phyloP scores from a whole-genome alignment of 192 early-diverging fungal genomes.

The Dimargaris verticillata region DNA sequence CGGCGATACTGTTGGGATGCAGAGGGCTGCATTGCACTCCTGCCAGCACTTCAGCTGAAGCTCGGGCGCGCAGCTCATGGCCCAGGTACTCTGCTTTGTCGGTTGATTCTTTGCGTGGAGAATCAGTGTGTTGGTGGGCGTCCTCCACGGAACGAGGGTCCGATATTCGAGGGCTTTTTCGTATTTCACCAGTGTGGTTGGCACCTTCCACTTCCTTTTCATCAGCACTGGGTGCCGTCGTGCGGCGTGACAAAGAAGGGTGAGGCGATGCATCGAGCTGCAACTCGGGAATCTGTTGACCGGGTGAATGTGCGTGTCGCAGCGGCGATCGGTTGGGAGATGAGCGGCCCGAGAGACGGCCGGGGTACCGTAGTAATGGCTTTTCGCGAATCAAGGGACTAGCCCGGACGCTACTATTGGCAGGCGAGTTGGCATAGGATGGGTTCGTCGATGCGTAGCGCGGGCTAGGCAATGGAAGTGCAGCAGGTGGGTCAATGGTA shows the following conservation, averaged over 20 bases:
- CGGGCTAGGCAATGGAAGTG: not conserved
- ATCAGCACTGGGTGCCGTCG: not conserved
- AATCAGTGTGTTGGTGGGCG: not conserved
- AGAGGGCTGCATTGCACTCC: not conserved
- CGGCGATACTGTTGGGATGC: not conserved
- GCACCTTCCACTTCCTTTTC: not conserved
- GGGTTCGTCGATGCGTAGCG: not conserved
- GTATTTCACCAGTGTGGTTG: not conserved
- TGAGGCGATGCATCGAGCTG: not conserved
- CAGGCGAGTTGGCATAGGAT: not conserved
- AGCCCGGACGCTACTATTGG: not conserved
- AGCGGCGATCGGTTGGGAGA: slow-evolving; percentile 10
- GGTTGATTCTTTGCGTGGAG: too few relatives aligned
- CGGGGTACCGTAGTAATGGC: slow-evolving; percentile 2
- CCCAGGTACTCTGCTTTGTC: not conserved
- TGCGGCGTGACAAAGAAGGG: not conserved
- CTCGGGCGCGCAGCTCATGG: not conserved
- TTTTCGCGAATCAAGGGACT: not conserved
- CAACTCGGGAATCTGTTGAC: slow-evolving; percentile 1
- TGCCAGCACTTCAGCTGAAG: not conserved
- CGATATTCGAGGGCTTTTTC: too few relatives aligned
- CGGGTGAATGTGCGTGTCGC: slow-evolving; percentile 1
- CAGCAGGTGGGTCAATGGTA: not conserved
- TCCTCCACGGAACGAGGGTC: not conserved
- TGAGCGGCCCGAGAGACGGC: not conserved